Base-by-base conservation (phyloP, 352 stramenopile species). In the Globisporangium apiculatum region DNA sequence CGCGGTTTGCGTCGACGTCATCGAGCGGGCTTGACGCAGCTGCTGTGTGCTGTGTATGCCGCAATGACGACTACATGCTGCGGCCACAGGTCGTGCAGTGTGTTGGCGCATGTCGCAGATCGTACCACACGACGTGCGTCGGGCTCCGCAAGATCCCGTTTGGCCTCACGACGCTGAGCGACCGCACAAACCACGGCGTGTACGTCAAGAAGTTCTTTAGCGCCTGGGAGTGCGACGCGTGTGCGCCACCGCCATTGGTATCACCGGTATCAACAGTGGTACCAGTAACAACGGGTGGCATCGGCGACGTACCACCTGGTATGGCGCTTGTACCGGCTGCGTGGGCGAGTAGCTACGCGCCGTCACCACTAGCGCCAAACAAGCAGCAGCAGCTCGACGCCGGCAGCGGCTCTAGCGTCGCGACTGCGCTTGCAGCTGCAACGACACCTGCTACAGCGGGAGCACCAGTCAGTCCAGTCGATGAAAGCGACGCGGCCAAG, bases 171-270 rank as follows among this genome's bases (percentile, higher is more conserved):
- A 94, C 82, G 2, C 69, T 90, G 51, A 91, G 76, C 56, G 83
- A 94, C 55, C 73, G 83, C 18, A 89, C 82, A 10, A 91, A 94
- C 49, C 83, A 91, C 54, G 65, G 62, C 7, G 72, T 86, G 4
- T 94, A 94, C 42, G 67, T 91, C 7, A 90, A 87, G 53, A 94
- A 94, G 63, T 91, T 89, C 65, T 91, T 94, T 38, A 86, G 71
- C 24, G 69, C 62, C 0, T 94, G 83, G 83, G 73, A 86, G 51
- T 94, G 83, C 50, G 69, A 89, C 53, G 57, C 58, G 1, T 94
- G 83, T 24, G 52, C 66, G 11, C 56, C 73, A 10, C 62, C 70
- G 17, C 24, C 24, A 31, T 31, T 31, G 24, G 24, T 31, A 31
- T 31, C 24, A 31, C 3, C 24, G 24, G 52, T 54, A 5, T 17